Evolutionary conservation across 306 rosid species (phyloP).

Genomic region (Canavalia ensiformis): DNA sequence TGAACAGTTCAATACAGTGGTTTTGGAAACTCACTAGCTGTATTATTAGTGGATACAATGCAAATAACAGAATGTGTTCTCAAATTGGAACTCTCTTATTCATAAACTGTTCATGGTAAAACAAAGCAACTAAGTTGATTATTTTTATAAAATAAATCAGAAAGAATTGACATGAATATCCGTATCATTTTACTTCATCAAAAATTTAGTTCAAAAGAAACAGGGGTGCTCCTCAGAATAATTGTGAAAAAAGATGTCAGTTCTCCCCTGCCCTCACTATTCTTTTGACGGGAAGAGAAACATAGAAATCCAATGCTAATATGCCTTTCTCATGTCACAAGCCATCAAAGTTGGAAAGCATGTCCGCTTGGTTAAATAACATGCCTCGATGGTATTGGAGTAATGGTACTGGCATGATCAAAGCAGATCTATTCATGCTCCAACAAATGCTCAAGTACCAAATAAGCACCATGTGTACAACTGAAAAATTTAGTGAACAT

Average conservation of each 20-base stretch:
- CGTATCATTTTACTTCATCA: too few relatives aligned
- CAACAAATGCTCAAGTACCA: conserved; percentile 33
- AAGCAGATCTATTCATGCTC: not conserved
- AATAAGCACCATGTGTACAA: not conserved
- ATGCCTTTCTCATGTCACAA: conserved; percentile 10
- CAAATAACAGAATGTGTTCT: too few relatives aligned
- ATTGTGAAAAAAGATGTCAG: not conserved
- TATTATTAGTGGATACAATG: too few relatives aligned
- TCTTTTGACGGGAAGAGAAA: conserved; percentile 7
- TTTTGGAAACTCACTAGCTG: too few relatives aligned
- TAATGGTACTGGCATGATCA: not conserved
- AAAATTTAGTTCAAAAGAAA: not conserved
- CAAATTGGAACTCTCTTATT: not conserved
- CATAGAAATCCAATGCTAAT: conserved; percentile 28
- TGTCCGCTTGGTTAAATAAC: not conserved
- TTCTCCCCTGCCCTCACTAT: not conserved
- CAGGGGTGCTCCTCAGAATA: conserved; percentile 5
- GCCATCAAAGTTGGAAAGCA: not conserved
- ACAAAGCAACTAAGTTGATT: not conserved
- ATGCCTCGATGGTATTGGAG: conserved; percentile 18
- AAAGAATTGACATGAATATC: not conserved
- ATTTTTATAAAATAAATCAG: not conserved
- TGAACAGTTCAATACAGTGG: too few relatives aligned
- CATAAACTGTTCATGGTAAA: not conserved
- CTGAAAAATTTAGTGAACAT: conserved; percentile 20